Base-by-base conservation (phyloP, 805 yeast genomes). In the Clavispora fructus region DNA sequence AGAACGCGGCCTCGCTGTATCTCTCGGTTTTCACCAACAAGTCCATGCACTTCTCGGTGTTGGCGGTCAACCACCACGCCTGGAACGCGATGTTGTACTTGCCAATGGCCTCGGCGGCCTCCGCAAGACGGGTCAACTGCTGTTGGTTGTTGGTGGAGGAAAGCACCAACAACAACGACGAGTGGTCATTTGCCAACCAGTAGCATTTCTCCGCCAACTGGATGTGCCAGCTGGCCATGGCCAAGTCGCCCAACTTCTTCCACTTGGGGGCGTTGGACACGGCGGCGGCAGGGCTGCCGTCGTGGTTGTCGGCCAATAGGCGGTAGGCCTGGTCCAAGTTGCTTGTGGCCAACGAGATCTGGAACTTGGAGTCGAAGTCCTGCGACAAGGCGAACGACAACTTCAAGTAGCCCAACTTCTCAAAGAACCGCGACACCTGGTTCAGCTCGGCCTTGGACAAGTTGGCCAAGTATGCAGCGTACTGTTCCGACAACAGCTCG, bases 291-390 rank as follows among this genome's bases (percentile, higher is more conserved):
- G 83, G 83, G 43, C 79, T 79, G 39, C 69, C 68, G 19, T 69
- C 62, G 50, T 65, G 67, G 47, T 57, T 57, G 25, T 56, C 55
- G 9, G 62, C 52, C 43, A 71, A 65, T 50, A 71, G 62, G 35
- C 79, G 81, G 54, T 78, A 75, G 7, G 98, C 98, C 53, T 84
- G 75, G 2, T 68, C 63, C 51, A 94, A 79, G 59, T 87, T 78
- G 45, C 80, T 78, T n/a, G 90, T 81, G 45, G 83, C 77, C 41
- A 94, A 70, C 9, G 97, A 92, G 49, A 94, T 80, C 60, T 89
- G 97, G 63, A 94, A 94, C 64, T 82, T 86, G 62, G 95, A 96
- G 62, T 92, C 98, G 43, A 78, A 69, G 65, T 94, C 99, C 54
- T 83, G 86, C 4, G 97, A 82, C 44, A 91, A 78, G 42, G 85